phyloP scores from a whole-genome alignment of 2,329 filamentous ascomycete species.

The Huntiella moniliformis region DNA sequence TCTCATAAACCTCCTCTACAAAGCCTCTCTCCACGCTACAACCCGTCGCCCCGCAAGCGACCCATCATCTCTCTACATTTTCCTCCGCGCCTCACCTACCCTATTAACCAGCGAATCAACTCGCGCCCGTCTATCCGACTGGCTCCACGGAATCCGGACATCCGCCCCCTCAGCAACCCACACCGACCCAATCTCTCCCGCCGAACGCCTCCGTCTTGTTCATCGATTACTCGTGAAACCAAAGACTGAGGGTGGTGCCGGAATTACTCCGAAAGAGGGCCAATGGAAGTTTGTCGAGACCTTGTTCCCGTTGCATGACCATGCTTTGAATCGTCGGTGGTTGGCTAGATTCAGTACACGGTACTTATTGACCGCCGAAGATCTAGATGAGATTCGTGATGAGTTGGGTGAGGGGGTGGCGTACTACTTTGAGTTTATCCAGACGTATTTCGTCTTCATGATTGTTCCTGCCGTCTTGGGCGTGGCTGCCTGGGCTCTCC shows the following conservation, averaged over 20 bases:
- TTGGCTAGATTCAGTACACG: slow-evolving; percentile 57
- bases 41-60: slow-evolving; percentile 70
- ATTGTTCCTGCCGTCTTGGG: slow-evolving; percentile 68
- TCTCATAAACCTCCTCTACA: slow-evolving; percentile 55
- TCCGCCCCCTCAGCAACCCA: slow-evolving; percentile 55
- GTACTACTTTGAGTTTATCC: slow-evolving; percentile 89
- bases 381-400: slow-evolving; percentile 58
- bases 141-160: slow-evolving; percentile 73
- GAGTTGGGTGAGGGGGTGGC: slow-evolving; percentile 70
- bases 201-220: slow-evolving; percentile 72
- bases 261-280: slow-evolving; percentile 48
- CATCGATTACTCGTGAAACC: slow-evolving; percentile 68
- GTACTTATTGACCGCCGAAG: slow-evolving; percentile 43
- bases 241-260: slow-evolving; percentile 57
- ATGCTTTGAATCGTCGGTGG: slow-evolving; percentile 55
- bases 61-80: slow-evolving; percentile 62
- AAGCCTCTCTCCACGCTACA: slow-evolving; percentile 57
- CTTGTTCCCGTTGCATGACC: slow-evolving; percentile 65
- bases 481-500: slow-evolving; percentile 56
- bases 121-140: slow-evolving; percentile 75
- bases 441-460: slow-evolving; percentile 75
- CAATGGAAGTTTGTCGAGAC: slow-evolving; percentile 56
- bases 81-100: slow-evolving; percentile 57
- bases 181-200: slow-evolving; percentile 62
- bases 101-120: slow-evolving; percentile 68